phyloP scores from a whole-genome alignment of 2,329 filamentous ascomycete species.

The Cladosporium sp. region DNA sequence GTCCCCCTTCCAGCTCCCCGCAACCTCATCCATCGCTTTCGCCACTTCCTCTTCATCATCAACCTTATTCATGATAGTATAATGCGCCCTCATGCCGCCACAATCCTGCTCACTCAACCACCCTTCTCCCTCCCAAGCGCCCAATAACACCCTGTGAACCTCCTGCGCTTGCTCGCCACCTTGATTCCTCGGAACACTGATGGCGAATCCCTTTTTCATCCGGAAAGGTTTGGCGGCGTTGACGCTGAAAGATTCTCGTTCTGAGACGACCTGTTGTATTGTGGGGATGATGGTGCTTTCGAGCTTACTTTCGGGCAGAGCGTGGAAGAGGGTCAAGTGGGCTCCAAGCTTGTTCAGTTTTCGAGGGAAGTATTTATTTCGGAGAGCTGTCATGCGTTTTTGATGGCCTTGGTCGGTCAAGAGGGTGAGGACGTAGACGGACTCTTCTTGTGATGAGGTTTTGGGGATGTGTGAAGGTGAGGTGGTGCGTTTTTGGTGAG shows the following conservation, averaged over 20 bases:
- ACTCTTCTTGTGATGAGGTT: constrained; percentile 31
- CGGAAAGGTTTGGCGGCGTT: constrained; percentile 37
- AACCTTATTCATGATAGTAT: constrained; percentile 47
- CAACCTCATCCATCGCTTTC: constrained; percentile 34
- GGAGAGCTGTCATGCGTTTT: constrained; percentile 36
- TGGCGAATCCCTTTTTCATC: constrained; percentile 39
- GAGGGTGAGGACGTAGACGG: constrained; percentile 43
- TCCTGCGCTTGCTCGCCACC: constrained; percentile 28
- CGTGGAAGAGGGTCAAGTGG: constrained; percentile 45
- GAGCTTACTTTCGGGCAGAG: constrained; percentile 39
- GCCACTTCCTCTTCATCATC: constrained; percentile 37
- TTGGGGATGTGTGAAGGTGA: constrained; percentile 28
- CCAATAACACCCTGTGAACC: constrained; percentile 34
- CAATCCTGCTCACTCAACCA: constrained; percentile 42
- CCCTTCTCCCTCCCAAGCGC: constrained; percentile 33
- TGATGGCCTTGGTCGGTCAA: constrained; percentile 36
- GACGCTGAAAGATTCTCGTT: constrained; percentile 35
- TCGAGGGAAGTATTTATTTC: constrained; percentile 40
- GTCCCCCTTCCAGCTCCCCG: constrained; percentile 30
- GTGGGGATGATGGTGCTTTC: constrained; percentile 31
- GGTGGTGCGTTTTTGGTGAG: constrained; percentile 15
- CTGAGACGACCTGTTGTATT: constrained; percentile 28
- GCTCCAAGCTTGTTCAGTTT: constrained; percentile 40
- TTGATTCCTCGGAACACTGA: constrained; percentile 32
- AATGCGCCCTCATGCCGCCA: constrained; percentile 38